Evolutionary conservation across 1,284 basidiomycete genomes (phyloP).

Genomic region (Phaffia rhodozyma): DNA sequence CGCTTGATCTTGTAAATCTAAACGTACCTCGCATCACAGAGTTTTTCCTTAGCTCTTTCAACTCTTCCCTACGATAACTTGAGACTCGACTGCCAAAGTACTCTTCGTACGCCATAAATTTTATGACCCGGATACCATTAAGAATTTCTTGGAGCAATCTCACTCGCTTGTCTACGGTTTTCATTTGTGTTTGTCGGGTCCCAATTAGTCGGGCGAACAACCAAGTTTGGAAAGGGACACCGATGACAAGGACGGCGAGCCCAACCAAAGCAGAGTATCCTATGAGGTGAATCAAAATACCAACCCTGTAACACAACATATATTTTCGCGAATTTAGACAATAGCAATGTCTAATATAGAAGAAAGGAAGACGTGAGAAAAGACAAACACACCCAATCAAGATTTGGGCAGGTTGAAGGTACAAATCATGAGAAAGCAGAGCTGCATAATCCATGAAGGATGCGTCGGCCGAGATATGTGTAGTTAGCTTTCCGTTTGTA

Average conservation of each 20-base stretch:
- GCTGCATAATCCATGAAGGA: conserved; percentile 16
- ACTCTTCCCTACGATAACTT: conserved; percentile 33
- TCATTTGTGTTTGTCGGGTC: conserved; percentile 49
- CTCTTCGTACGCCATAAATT: conserved; percentile 38
- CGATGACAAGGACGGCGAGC: conserved; percentile 44
- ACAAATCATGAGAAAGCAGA: conserved; percentile 8
- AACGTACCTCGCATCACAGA: conserved; percentile 4
- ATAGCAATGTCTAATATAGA: background rate
- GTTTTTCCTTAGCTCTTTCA: conserved; percentile 1
- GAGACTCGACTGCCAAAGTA: conserved; percentile 50
- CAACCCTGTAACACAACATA: conserved; percentile 6
- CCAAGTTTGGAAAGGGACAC: conserved; percentile 51
- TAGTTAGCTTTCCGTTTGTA: conserved; percentile 6
- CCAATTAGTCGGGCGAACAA: conserved; percentile 53
- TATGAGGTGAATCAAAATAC: conserved; percentile 12
- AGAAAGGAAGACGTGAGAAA: background rate
- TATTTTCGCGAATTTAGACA: background rate
- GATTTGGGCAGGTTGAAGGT: conserved; percentile 11
- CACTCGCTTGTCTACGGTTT: conserved; percentile 58
- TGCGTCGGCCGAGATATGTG: conserved; percentile 8
- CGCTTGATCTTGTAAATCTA: background rate
- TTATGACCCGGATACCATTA: conserved; percentile 34
- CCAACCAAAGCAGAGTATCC: conserved; percentile 15
- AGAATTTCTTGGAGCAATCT: conserved; percentile 48
- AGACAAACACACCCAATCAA: too few species aligned